Conservation (phyloP, 163 green algal species). For the Chlorella variabilis region DNA sequence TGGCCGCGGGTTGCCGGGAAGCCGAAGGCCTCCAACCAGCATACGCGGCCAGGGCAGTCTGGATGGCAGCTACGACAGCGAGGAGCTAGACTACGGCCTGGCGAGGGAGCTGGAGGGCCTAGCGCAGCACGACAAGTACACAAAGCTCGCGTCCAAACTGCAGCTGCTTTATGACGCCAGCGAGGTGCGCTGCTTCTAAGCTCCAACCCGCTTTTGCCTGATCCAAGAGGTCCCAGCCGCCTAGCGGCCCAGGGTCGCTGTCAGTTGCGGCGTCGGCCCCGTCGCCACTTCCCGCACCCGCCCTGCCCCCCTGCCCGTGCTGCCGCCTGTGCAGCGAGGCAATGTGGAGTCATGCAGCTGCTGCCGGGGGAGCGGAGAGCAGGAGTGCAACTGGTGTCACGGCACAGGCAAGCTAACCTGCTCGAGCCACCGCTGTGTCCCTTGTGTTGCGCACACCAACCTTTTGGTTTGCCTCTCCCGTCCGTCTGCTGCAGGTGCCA, state of each 20-base stretch:
- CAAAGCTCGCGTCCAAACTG: neutral
- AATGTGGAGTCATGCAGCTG: conserved; percentile 49
- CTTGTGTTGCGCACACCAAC: no score
- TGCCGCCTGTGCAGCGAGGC: conserved; percentile 18
- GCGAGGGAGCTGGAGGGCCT: neutral
- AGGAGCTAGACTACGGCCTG: conserved; percentile 1
- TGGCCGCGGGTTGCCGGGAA: no score
- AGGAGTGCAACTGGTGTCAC: conserved; percentile 72
- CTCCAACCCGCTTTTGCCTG: neutral
- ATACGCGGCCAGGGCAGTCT: neutral
- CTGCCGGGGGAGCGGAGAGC: conserved; percentile 61
- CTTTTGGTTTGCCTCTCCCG: neutral
- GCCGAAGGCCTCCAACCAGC: neutral
- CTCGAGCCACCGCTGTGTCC: no score
- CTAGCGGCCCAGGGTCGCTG: no score
- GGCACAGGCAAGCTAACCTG: conserved; percentile 62
- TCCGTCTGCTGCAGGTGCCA: conserved; percentile 16
- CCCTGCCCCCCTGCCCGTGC: no score
- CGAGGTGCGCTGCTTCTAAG: neutral
- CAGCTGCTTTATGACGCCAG: conserved; percentile 5
- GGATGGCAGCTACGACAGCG: neutral
- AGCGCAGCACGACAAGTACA: neutral
- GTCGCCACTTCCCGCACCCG: no score
- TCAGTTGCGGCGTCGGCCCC: no score
- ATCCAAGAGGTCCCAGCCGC: no score